Base-by-base conservation (phyloP, 2,329 filamentous ascomycete genomes). In the Diaporthe sp. region DNA sequence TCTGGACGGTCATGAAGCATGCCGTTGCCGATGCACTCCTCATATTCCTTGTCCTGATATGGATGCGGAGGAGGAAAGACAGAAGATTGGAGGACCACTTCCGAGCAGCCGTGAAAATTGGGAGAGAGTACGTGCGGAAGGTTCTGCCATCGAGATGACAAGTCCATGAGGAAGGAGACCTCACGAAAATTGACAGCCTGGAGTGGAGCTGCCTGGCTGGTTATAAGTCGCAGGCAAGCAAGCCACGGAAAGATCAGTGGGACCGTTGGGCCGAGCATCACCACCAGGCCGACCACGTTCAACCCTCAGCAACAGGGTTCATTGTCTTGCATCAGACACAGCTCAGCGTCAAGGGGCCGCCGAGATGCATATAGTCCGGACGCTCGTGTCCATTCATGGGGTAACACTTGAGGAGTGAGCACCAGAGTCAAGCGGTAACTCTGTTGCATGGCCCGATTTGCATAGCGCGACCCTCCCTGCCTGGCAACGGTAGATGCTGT, bases 1-100 rank as follows among this genome's bases (percentile, higher is more conserved):
- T 93, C 0, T 96, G 93, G 93, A 84, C 91, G 55, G 82, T 90
- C 28, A 83, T 93, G 55, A 95, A 95, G 82, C 95, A 98, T 81
- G 79, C 97, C 8, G 86, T 94, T 39, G 88, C 94, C 59, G 95
- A 98, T 83, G 82, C 92, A 13, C 86, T 93, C 37, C 84, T 95
- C 3, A 82, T 96, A 19, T 88, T 87, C 39, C 78, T 95, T 1
- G 84, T 96, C 51, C 82, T 96, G 65, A 80, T 95, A 9, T 96
- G 93, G 90, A 89, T 96, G 90, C 87, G 94, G 72, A 89, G 88
- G 78, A 91, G 90, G 81, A 93, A 93, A 79, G 94, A 96, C 80
- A 86, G 90, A 62, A 87, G 94, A 75, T 83, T 96, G 1, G 94
- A 96, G 81, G 94, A 94, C 77, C 87, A 94, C n/a, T 90, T 95